Percentiles rank a stretch among this genome's conserved stretches.
phyloP scores from a whole-genome alignment of 768 basidiomycete genomes.

The Lenzites betulinus region DNA sequence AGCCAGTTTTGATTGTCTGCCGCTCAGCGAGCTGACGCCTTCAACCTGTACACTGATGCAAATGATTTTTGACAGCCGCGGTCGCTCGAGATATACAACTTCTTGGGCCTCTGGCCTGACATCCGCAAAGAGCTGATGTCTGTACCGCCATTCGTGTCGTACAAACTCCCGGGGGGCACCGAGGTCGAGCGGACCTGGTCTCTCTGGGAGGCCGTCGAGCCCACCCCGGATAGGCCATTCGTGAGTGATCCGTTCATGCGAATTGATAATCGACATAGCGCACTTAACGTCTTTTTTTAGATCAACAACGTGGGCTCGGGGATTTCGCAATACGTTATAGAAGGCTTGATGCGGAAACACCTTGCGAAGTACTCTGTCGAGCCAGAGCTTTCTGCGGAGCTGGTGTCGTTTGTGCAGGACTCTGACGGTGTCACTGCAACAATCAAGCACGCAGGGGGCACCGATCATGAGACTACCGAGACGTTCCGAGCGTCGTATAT shows the following conservation, averaged over 20 bases:
- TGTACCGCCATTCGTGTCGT: constrained; percentile 9
- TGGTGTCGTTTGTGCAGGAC: constrained; percentile 37
- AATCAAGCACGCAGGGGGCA: constrained; percentile 23
- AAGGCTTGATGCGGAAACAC: constrained; percentile 35
- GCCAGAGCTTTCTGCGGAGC: constrained; percentile 41
- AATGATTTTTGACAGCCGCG: constrained; percentile 25
- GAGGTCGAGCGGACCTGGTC: constrained; percentile 11
- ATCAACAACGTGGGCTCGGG: neutral
- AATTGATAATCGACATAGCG: too few species aligned
- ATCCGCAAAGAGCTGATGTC: constrained; percentile 1
- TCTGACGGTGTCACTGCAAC: constrained; percentile 34
- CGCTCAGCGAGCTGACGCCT: neutral
- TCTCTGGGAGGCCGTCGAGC: neutral
- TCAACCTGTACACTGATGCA: neutral
- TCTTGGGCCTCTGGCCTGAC: constrained; percentile 25
- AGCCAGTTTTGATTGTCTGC: neutral
- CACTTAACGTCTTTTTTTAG: too few species aligned
- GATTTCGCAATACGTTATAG: constrained; percentile 25
- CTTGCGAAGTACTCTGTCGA: constrained; percentile 28
- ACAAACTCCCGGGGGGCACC: constrained; percentile 24
- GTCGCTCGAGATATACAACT: constrained; percentile 22
- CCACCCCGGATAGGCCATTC: constrained; percentile 22
- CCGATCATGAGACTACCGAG: constrained; percentile 32
- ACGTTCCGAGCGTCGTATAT: constrained; percentile 35
- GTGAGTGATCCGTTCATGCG: constrained; percentile 3